These are phyloP conservation scores for Ophiostoma quercus DNA, from an alignment of 2,329 filamentous ascomycete species.

Conservation along the genomic window DNA sequence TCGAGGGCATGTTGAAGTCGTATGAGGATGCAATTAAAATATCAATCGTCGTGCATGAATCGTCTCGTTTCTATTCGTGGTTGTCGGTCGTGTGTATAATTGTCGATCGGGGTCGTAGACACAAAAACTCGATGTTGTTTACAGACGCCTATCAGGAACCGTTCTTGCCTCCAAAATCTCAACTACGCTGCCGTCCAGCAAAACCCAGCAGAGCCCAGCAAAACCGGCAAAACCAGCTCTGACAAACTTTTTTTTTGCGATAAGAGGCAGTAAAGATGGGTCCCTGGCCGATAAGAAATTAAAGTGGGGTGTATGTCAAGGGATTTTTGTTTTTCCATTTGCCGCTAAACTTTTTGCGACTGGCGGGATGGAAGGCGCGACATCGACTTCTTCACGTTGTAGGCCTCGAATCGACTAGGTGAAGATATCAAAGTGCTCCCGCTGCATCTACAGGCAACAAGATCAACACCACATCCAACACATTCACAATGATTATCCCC, in stretches of 20 bases:
- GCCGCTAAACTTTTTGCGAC: constrained; percentile 24
- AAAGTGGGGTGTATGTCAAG: constrained; percentile 3
- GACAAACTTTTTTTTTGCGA: constrained; percentile 26
- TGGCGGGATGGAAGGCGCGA: constrained; percentile 7
- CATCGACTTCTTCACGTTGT: neutral
- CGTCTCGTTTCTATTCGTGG: neutral
- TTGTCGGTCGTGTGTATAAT: neutral
- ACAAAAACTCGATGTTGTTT: constrained; percentile 11
- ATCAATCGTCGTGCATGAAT: too few relatives aligned
- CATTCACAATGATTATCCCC: constrained; percentile 79
- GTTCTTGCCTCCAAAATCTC: constrained; percentile 14
- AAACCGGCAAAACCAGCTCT: neutral
- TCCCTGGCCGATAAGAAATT: constrained; percentile 26
- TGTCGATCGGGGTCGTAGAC: neutral
- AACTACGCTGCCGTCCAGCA: constrained; percentile 4
- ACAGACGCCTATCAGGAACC: constrained; percentile 11
- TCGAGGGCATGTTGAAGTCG: constrained; percentile 23
- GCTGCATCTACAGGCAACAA: too few relatives aligned
- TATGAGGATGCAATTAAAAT: too few relatives aligned
- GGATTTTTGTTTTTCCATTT: constrained; percentile 24
- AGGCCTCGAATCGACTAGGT: neutral
- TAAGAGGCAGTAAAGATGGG: constrained; percentile 22
- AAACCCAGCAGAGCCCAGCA: neutral
- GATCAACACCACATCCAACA: neutral
- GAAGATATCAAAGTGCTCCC: too few relatives aligned